Conservation (phyloP, 2,329 filamentous ascomycete genomes). For the Cladorrhinum sp. region DNA sequence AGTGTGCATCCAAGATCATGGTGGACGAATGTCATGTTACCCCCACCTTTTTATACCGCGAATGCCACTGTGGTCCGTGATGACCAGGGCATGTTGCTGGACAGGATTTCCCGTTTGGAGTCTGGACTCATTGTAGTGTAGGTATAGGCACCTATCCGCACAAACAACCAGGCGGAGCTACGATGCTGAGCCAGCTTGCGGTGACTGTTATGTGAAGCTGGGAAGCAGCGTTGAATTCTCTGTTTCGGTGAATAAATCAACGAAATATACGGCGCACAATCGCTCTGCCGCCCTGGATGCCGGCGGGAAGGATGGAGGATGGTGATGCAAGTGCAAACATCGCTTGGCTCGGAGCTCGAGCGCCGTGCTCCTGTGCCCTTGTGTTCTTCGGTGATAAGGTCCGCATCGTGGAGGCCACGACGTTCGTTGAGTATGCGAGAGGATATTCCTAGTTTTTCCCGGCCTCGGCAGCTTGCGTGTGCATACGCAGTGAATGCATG, state of each 20-base stretch:
- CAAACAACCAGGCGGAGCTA: no score
- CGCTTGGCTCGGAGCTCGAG: not conserved
- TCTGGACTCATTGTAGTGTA: not conserved
- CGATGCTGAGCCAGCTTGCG: no score
- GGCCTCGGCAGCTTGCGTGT: constrained; percentile 1
- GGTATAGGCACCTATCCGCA: no score
- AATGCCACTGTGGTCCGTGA: not conserved
- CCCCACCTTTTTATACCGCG: not conserved
- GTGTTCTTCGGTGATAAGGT: not conserved
- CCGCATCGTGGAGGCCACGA: no score
- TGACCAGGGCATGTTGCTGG: not conserved
- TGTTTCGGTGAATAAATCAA: not conserved
- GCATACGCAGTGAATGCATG: no score
- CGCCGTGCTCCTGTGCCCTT: constrained; percentile 2
- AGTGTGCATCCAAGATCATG: not conserved
- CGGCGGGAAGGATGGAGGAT: constrained; percentile 12
- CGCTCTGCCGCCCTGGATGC: not conserved
- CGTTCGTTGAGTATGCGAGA: no score
- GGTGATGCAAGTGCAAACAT: constrained; percentile 6
- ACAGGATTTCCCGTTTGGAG: not conserved
- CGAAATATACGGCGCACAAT: not conserved
- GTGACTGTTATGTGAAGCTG: not conserved
- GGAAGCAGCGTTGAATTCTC: not conserved
- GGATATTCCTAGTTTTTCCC: not conserved
- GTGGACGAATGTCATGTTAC: not conserved